phyloP scores from a whole-genome alignment of 164 flowering plant genomes.

The Santalum album region DNA sequence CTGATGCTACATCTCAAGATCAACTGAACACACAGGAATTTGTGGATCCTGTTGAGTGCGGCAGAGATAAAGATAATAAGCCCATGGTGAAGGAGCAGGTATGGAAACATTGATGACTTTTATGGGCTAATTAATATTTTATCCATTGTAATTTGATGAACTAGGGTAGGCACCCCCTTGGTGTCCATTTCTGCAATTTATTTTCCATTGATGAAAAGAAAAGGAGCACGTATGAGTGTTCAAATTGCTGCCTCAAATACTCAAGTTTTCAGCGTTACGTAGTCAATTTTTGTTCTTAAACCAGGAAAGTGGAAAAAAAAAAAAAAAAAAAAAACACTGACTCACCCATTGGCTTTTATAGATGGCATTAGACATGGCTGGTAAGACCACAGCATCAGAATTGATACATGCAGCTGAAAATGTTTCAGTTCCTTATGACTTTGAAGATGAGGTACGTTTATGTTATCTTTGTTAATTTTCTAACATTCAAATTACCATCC shows the following conservation, averaged over 20 bases:
- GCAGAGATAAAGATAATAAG: constrained; percentile 23
- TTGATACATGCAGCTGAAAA: constrained; percentile 15
- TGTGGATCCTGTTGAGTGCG: constrained; percentile 17
- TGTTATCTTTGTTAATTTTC: too few species aligned
- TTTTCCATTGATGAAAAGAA: too few species aligned
- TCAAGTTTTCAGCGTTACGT: background rate
- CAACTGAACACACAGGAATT: constrained; percentile 14
- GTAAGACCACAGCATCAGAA: constrained; percentile 9
- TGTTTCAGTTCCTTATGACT: constrained; percentile 16
- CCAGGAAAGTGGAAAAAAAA: too few species aligned
- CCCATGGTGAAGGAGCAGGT: constrained; percentile 36
- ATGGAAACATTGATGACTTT: too few species aligned
- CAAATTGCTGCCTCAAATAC: background rate
- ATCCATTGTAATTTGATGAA: too few species aligned
- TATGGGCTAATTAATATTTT: too few species aligned
- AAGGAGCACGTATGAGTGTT: constrained; percentile 36
- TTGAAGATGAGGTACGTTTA: constrained; percentile 29
- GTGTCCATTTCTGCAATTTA: too few species aligned
- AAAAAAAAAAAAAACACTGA: background rate
- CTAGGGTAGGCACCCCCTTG: too few species aligned
- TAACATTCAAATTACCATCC: too few species aligned
- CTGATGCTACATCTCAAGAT: constrained; percentile 15
- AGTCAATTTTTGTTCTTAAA: background rate
- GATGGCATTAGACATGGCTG: too few species aligned
- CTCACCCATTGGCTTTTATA: constrained; percentile 13